Percentiles rank a stretch among this genome's conserved stretches.
Conservation (phyloP, 2,329 filamentous ascomycete species). For the Aspergillus neoniger region DNA sequence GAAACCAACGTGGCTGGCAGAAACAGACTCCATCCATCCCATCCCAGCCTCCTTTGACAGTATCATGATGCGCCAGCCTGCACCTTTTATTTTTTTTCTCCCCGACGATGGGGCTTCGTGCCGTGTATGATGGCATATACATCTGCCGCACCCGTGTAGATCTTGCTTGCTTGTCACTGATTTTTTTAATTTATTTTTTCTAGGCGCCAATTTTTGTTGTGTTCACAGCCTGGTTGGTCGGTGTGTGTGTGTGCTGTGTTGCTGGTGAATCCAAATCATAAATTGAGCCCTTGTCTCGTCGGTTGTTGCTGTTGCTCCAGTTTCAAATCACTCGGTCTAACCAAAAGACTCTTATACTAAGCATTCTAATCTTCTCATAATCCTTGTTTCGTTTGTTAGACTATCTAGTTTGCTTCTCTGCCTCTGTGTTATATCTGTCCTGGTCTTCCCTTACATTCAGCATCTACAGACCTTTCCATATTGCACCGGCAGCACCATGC, state of each 20-base stretch:
- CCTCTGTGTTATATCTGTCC: background rate
- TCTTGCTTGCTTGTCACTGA: background rate
- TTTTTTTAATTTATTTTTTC: background rate
- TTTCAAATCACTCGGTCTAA: background rate
- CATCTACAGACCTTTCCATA: slow-evolving; percentile 8
- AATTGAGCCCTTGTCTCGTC: slow-evolving; percentile 1
- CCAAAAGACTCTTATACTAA: no score
- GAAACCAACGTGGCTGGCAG: slow-evolving; percentile 23
- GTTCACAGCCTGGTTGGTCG: slow-evolving; percentile 3
- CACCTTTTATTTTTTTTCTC: slow-evolving; percentile 13
- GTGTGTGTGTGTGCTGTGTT: background rate
- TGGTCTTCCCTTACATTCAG: slow-evolving; percentile 6
- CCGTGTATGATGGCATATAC: slow-evolving; percentile 21
- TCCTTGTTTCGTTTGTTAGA: background rate
- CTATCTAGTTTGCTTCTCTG: background rate
- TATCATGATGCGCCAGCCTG: slow-evolving; percentile 23
- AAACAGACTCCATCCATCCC: slow-evolving; percentile 1
- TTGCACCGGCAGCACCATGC: slow-evolving; percentile 26
- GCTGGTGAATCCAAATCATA: slow-evolving; percentile 4
- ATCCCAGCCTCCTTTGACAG: slow-evolving; percentile 27
- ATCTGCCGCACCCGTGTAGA: background rate
- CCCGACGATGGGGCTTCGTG: slow-evolving; percentile 17
- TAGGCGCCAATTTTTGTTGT: background rate
- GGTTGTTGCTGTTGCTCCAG: background rate
- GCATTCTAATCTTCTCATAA: background rate